phyloP scores from a whole-genome alignment of 2,329 filamentous ascomycete genomes.

The Fonsecaea monophora region DNA sequence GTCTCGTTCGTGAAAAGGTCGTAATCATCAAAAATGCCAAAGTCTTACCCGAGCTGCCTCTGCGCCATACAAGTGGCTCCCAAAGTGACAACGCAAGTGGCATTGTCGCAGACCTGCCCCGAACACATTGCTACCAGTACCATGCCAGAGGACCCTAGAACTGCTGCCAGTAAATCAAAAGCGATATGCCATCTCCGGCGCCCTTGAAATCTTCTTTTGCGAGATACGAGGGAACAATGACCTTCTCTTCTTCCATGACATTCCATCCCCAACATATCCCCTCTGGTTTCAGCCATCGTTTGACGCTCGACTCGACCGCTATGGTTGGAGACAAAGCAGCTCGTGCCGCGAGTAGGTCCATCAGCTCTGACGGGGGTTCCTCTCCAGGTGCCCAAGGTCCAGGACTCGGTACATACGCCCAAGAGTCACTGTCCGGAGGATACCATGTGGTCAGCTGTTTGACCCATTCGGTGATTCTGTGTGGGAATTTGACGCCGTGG shows the following conservation, averaged over 20 bases:
- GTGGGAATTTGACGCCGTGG: constrained; percentile 40
- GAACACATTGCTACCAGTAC: neutral
- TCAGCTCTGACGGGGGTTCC: constrained; percentile 36
- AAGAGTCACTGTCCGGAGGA: constrained; percentile 44
- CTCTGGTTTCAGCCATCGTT: constrained; percentile 36
- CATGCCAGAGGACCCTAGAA: constrained; percentile 10
- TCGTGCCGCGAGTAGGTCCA: constrained; percentile 33
- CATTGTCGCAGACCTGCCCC: neutral
- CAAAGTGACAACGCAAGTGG: neutral
- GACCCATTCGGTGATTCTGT: constrained; percentile 48
- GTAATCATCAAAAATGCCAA: neutral
- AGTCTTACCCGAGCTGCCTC: neutral
- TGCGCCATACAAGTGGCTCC: neutral
- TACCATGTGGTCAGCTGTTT: constrained; percentile 38
- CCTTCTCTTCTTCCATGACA: constrained; percentile 48
- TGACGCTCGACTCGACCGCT: constrained; percentile 26
- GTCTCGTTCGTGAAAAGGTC: neutral
- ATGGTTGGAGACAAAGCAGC: constrained; percentile 25
- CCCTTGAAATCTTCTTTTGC: constrained; percentile 1
- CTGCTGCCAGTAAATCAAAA: constrained; percentile 32
- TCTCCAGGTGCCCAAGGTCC: constrained; percentile 37
- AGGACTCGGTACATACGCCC: constrained; percentile 39
- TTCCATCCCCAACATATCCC: constrained; percentile 53
- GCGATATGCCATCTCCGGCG: constrained; percentile 4
- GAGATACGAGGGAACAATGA: constrained; percentile 32